Evolutionary conservation across 768 basidiomycete genomes (phyloP).

Genomic region (Boletus sensibilis): DNA sequence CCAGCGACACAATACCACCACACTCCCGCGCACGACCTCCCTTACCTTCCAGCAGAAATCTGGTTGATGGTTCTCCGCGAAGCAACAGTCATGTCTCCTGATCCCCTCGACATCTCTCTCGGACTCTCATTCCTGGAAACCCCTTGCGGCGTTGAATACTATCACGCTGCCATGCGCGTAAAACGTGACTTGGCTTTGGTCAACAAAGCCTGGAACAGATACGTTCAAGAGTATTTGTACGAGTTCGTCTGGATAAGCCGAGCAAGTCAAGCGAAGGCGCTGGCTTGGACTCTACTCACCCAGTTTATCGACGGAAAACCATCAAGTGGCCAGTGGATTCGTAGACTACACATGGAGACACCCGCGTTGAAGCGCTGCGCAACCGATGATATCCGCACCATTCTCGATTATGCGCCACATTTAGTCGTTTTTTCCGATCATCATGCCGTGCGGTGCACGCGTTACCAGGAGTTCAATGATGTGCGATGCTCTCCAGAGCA

Average conservation of each 20-base stretch:
- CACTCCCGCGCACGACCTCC: slow-evolving; percentile 36
- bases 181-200: slow-evolving; percentile 56
- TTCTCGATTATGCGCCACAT: slow-evolving; percentile 62
- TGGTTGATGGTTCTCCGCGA: slow-evolving; percentile 66
- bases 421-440: slow-evolving; percentile 64
- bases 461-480: slow-evolving; percentile 44
- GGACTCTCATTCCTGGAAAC: slow-evolving; percentile 60
- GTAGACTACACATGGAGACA: slow-evolving; percentile 70
- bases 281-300: slow-evolving; percentile 44
- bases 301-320: slow-evolving; percentile 40
- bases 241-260: slow-evolving; percentile 70
- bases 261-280: slow-evolving; percentile 47
- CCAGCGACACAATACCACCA: slow-evolving; percentile 23
- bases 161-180: slow-evolving; percentile 46
- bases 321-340: slow-evolving; percentile 50
- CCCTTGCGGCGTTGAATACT: slow-evolving; percentile 42
- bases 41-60: slow-evolving; percentile 56
- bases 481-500: slow-evolving; percentile 52
- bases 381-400: slow-evolving; percentile 64
- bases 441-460: slow-evolving; percentile 58
- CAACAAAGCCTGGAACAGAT: slow-evolving; percentile 52
- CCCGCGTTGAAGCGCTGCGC: slow-evolving; percentile 59
- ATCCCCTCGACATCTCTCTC: slow-evolving; percentile 47
- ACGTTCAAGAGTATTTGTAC: slow-evolving; percentile 56
- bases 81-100: slow-evolving; percentile 45